These are phyloP conservation scores for Beta lomatogona DNA, from an alignment of 179 eudicot species.

Conservation along the genomic window DNA sequence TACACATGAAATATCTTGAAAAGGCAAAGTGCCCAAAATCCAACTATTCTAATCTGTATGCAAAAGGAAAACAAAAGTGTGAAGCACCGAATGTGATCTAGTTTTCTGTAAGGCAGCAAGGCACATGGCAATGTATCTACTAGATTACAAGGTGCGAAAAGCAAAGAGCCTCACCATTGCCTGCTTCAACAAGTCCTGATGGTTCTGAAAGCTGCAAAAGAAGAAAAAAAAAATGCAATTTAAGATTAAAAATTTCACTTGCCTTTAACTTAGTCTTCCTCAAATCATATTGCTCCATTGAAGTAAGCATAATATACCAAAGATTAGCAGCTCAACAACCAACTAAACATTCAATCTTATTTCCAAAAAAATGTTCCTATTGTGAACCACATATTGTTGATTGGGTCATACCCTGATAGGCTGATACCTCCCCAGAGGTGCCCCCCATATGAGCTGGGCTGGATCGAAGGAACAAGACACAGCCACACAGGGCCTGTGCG, in stretches of 20 bases:
- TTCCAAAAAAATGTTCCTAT: no score
- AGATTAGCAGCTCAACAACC: neutral
- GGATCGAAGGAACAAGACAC: no score
- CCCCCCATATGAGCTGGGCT: no score
- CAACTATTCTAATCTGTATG: neutral
- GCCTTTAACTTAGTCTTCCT: neutral
- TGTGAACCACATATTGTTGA: no score
- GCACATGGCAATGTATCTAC: constrained; percentile 7
- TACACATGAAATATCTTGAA: neutral
- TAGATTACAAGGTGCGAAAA: constrained; percentile 3
- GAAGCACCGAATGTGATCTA: neutral
- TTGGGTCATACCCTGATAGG: no score
- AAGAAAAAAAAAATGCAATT: neutral
- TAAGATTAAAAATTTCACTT: neutral
- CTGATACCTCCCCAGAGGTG: no score
- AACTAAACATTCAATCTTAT: neutral
- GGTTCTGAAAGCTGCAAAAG: constrained; percentile 92
- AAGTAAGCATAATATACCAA: neutral
- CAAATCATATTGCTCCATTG: constrained; percentile 4
- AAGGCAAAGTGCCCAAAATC: neutral
- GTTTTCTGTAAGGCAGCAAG: neutral
- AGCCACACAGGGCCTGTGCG: no score
- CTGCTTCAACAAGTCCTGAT: constrained; percentile 80
- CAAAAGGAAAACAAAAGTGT: neutral
- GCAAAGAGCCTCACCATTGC: constrained; percentile 57